These are phyloP conservation scores for Amorphotheca resinae DNA, from an alignment of 495 filamentous ascomycete genomes.

Conservation along the genomic window DNA sequence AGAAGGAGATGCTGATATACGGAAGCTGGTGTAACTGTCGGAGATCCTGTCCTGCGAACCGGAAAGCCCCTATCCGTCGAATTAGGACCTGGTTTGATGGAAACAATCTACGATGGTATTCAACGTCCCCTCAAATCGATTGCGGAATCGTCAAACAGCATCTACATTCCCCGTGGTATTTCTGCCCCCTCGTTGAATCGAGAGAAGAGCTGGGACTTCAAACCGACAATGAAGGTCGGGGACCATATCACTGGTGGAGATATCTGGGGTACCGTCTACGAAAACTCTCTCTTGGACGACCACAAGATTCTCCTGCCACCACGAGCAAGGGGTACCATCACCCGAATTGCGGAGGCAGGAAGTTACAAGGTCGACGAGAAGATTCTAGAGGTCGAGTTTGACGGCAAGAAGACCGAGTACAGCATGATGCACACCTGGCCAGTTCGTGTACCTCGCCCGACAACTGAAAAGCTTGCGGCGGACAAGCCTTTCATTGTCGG, in stretches of 20 bases:
- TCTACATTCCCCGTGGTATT: constrained; percentile 96
- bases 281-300: constrained; percentile 90
- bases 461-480: constrained; percentile 78
- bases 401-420: constrained; percentile 84
- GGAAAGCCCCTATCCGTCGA: constrained; percentile 96
- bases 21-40: constrained; percentile 85
- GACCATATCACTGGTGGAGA: constrained; percentile 96
- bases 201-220: constrained; percentile 90
- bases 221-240: constrained; percentile 77
- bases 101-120: constrained; percentile 99
- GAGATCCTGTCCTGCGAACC: constrained; percentile 80
- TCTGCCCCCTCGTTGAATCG: constrained; percentile 78
- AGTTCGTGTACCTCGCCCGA: constrained; percentile 89
- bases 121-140: constrained; percentile 88
- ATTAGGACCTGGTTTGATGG: constrained; percentile 91
- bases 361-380: constrained; percentile 91
- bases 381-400: constrained; percentile 91
- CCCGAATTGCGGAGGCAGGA: constrained; percentile 72
- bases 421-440: constrained; percentile 99
- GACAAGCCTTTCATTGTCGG: constrained; percentile 88
- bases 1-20: constrained; percentile 5
- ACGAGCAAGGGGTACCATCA: constrained; percentile 82
- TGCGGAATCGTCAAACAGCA: constrained; percentile 59
- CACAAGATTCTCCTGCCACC: constrained; percentile 96
- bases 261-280: constrained; percentile 83